phyloP scores from a whole-genome alignment of 78 protist species.

The Speleostelium caveatum region DNA sequence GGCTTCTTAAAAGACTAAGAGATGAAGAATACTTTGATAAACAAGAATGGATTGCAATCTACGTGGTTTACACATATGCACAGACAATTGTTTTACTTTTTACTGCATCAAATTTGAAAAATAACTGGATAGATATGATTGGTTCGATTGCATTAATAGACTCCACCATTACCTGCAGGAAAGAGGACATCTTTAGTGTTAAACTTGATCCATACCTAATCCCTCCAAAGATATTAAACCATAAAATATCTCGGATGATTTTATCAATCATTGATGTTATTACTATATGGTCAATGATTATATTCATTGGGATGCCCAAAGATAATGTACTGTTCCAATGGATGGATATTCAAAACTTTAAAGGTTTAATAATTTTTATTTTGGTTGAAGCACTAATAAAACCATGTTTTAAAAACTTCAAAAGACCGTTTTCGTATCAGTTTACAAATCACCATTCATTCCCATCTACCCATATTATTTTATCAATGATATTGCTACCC shows the following conservation, averaged over 20 bases:
- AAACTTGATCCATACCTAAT: neutral
- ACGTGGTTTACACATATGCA: neutral
- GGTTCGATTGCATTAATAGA: constrained; percentile 11
- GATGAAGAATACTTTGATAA: neutral
- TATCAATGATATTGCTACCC: neutral
- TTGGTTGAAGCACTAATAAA: constrained; percentile 1
- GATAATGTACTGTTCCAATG: neutral
- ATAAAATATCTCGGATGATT: neutral
- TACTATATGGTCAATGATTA: neutral
- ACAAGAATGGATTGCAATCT: constrained; percentile 11
- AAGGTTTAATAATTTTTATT: neutral
- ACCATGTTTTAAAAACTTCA: neutral
- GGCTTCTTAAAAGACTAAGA: neutral
- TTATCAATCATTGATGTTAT: neutral
- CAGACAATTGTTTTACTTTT: neutral
- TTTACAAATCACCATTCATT: constrained; percentile 1
- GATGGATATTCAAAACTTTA: neutral
- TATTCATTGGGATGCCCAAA: neutral
- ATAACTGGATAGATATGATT: neutral
- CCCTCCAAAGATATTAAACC: neutral
- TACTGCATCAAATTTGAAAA: neutral
- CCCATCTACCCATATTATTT: neutral
- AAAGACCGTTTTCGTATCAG: constrained; percentile 12
- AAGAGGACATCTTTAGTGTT: neutral
- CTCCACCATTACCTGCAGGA: constrained; percentile 15